phyloP scores from a whole-genome alignment of 1,284 basidiomycete genomes.

The Cystobasidiaceae sp. region DNA sequence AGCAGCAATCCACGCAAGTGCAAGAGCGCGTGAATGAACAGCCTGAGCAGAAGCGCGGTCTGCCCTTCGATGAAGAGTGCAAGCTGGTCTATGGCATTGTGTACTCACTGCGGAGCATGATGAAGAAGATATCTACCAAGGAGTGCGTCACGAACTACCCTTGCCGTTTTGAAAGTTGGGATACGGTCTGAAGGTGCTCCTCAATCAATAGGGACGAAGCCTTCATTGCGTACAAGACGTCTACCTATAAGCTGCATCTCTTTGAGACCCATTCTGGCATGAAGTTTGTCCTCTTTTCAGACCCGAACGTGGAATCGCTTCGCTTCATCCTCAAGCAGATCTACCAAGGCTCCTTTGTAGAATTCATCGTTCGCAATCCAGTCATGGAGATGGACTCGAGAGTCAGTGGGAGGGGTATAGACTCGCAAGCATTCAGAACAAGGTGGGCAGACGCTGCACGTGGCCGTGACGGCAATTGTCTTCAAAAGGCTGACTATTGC shows the following conservation, averaged over 20 bases:
- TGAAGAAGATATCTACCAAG: conserved; percentile 66
- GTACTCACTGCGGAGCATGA: conserved; percentile 85
- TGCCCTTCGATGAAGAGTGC: conserved; percentile 93
- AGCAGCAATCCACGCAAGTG: not conserved
- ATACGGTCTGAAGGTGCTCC: no score
- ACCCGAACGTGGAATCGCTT: conserved; percentile 67
- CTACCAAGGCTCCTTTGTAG: conserved; percentile 85
- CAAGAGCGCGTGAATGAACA: not conserved
- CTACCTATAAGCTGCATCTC: conserved; percentile 86
- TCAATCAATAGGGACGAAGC: conserved; percentile 46
- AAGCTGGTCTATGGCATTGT: conserved; percentile 97
- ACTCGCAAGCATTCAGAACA: conserved; percentile 60
- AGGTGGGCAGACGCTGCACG: no score
- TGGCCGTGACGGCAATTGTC: no score
- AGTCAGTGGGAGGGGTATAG: conserved; percentile 64
- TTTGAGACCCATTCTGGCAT: conserved; percentile 88
- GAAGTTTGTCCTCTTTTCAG: conserved; percentile 91
- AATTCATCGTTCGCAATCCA: conserved; percentile 88
- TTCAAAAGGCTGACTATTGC: not conserved
- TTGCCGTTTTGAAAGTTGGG: no score
- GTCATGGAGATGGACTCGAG: conserved; percentile 73
- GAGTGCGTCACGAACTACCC: no score
- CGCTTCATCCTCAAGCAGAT: conserved; percentile 63
- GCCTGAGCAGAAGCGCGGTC: conserved; percentile 45
- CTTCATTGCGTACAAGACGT: conserved; percentile 85